Conservation (phyloP, 441 rosid species). For the Erysimum cheiri region DNA sequence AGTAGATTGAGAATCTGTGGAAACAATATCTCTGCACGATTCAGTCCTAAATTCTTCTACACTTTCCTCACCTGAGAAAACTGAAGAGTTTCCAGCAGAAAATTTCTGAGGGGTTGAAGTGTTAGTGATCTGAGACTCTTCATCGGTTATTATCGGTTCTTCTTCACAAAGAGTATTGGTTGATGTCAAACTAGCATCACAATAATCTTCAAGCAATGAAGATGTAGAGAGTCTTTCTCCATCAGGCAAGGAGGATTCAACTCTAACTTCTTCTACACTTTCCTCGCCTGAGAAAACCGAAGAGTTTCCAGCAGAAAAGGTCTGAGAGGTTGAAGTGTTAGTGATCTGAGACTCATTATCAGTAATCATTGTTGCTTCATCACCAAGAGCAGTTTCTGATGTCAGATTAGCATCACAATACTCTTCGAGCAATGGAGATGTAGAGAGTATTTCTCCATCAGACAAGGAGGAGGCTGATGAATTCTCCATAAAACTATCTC, state of each 20-base stretch:
- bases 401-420: slow-evolving; percentile 30
- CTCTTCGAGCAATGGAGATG: neutral
- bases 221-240: slow-evolving; percentile 29
- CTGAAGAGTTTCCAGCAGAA: slow-evolving; percentile 4
- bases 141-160: neutral
- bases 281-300: slow-evolving; percentile 5
- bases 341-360: slow-evolving; percentile 1
- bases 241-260: slow-evolving; percentile 19
- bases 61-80: slow-evolving; percentile 4
- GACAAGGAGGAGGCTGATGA: slow-evolving; percentile 28
- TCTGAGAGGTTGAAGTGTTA: neutral
- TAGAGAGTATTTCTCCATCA: slow-evolving; percentile 36
- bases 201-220: slow-evolving; percentile 8
- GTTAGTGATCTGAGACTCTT: slow-evolving; percentile 19
- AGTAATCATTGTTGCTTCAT: neutral
- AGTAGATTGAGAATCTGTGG: slow-evolving; percentile 38
- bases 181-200: slow-evolving; percentile 32
- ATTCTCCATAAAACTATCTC: slow-evolving; percentile 36
- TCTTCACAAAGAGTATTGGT: slow-evolving; percentile 32
- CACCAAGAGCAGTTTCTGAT: slow-evolving; percentile 35
- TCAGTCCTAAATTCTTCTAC: slow-evolving; percentile 5
- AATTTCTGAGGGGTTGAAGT: neutral
- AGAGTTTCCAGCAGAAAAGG: neutral
- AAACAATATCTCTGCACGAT: slow-evolving; percentile 11
- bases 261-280: slow-evolving; percentile 14